These are phyloP conservation scores for Pseudogymnoascus sp. DNA, from an alignment of 2,329 filamentous ascomycete genomes.

Conservation along the genomic window DNA sequence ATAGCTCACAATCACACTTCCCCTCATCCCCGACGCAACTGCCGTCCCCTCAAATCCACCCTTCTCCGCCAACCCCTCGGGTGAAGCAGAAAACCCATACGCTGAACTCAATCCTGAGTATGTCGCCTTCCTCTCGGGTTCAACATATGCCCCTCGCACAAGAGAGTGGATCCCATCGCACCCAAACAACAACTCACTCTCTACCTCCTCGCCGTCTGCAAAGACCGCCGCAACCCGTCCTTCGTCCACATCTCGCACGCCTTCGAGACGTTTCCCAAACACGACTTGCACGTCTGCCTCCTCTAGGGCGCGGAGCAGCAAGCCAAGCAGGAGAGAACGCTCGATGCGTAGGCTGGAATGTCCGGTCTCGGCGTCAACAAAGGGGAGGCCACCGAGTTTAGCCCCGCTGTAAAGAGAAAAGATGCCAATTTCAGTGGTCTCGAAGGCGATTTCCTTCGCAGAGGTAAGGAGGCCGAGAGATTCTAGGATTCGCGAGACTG, in stretches of 20 bases:
- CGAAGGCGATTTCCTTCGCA: slow-evolving; percentile 19
- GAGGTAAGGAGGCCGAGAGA: slow-evolving; percentile 30
- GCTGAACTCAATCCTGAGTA: slow-evolving; percentile 13
- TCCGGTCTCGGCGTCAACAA: not conserved
- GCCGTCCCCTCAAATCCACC: slow-evolving; percentile 14
- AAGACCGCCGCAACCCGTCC: slow-evolving; percentile 22
- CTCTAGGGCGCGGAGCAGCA: slow-evolving; percentile 19
- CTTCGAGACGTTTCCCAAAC: slow-evolving; percentile 11
- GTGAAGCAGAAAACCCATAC: slow-evolving; percentile 9
- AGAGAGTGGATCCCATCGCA: slow-evolving; percentile 31
- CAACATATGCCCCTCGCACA: slow-evolving; percentile 21
- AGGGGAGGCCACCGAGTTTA: slow-evolving; percentile 20
- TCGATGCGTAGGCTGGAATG: slow-evolving; percentile 25
- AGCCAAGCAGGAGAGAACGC: slow-evolving; percentile 24
- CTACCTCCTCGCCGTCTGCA: slow-evolving; percentile 20
- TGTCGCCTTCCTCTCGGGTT: slow-evolving; percentile 11
- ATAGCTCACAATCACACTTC: slow-evolving; percentile 14
- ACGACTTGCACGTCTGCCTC: slow-evolving; percentile 15
- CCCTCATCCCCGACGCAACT: slow-evolving; percentile 14
- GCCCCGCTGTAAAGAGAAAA: slow-evolving; percentile 26
- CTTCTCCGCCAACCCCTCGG: not conserved
- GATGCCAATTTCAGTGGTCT: slow-evolving; percentile 24
- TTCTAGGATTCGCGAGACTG: slow-evolving; percentile 38
- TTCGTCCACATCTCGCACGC: slow-evolving; percentile 5
- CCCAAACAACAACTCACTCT: slow-evolving; percentile 27